Conservation (phyloP, 2,329 filamentous ascomycete genomes). For the Neofusicoccum parvum region DNA sequence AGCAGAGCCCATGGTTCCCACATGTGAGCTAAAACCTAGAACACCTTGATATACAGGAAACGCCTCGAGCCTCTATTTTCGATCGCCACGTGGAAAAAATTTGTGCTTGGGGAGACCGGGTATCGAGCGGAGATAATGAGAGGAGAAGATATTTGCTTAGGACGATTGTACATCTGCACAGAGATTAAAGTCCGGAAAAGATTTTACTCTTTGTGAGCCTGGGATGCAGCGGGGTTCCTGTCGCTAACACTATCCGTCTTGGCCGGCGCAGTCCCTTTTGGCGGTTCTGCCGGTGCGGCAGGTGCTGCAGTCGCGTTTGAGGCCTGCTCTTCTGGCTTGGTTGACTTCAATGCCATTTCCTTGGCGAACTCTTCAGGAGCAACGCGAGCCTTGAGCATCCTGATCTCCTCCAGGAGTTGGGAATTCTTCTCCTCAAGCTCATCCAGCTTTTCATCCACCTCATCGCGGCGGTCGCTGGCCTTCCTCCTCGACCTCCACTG, state of each 20-base stretch:
- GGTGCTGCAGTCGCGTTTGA: neutral
- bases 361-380: neutral
- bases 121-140: slow-evolving; percentile 14
- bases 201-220: neutral
- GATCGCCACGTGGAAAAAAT: neutral
- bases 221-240: neutral
- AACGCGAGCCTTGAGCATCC: slow-evolving; percentile 39
- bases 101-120: neutral
- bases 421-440: slow-evolving; percentile 56
- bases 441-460: slow-evolving; percentile 61
- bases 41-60: neutral
- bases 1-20: neutral
- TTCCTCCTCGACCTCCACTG: slow-evolving; percentile 63
- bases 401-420: slow-evolving; percentile 42
- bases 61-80: neutral
- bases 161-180: neutral
- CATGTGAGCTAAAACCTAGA: neutral
- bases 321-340: neutral
- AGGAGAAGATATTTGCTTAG: neutral
- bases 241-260: neutral
- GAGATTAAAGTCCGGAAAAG: neutral
- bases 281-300: neutral
- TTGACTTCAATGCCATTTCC: neutral
- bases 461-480: slow-evolving; percentile 60
- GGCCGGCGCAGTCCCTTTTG: neutral